phyloP scores from a whole-genome alignment of 306 rosid species.

The Dryas octopetala region DNA sequence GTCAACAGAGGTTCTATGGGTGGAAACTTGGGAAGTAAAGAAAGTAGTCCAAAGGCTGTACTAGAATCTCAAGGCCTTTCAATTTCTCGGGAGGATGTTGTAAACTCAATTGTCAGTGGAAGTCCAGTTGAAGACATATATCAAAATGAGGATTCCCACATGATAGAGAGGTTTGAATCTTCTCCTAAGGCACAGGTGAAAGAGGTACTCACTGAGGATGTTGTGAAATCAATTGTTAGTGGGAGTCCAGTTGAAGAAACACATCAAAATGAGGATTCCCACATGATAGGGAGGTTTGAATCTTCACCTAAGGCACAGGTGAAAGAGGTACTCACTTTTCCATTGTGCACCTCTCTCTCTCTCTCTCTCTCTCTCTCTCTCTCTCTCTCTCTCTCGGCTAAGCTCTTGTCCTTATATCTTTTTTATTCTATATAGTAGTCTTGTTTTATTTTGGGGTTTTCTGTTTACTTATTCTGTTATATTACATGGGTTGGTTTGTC shows the following conservation, averaged over 20 bases:
- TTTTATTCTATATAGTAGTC: not conserved
- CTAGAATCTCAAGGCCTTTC: constrained; percentile 38
- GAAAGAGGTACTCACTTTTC: constrained; percentile 39
- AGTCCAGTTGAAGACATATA: constrained; percentile 33
- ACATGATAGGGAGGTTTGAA: too few species aligned
- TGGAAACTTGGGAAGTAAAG: constrained; percentile 32
- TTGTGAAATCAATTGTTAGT: too few species aligned
- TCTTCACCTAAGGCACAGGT: not conserved
- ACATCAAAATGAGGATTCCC: too few species aligned
- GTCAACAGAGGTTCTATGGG: constrained; percentile 22
- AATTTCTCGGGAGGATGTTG: constrained; percentile 31
- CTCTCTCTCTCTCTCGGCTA: not conserved
- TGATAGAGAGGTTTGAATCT: constrained; percentile 35
- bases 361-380: not conserved
- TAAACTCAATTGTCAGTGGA: constrained; percentile 16
- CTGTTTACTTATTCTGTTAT: constrained; percentile 5
- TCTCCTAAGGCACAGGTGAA: constrained; percentile 36
- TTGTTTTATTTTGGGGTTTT: constrained; percentile 17
- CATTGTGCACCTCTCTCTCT: constrained; percentile 1
- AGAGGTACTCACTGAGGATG: constrained; percentile 43
- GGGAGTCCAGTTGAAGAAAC: too few species aligned
- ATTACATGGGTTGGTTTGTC: not conserved
- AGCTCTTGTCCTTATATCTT: not conserved
- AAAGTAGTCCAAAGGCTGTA: constrained; percentile 32
- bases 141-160: constrained; percentile 28